A percentile compares a stretch with the other conserved stretches of the same genome.
Evolutionary conservation across 495 filamentous ascomycete species (phyloP).

Genomic region (Daldinia grandis): DNA sequence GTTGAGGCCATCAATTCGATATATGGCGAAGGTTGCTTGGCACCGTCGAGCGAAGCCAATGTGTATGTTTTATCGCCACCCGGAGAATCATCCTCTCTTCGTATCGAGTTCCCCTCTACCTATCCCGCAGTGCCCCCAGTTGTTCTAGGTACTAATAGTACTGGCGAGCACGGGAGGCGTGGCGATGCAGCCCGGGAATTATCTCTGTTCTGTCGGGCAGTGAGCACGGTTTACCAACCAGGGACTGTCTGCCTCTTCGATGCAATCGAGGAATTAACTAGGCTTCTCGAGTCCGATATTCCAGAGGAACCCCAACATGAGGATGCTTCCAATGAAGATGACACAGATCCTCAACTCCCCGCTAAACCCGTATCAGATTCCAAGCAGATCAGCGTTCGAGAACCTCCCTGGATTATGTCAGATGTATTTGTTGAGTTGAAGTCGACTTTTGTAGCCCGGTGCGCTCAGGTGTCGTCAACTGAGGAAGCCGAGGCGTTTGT

Average conservation of each 20-base stretch:
- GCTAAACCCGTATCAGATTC: conserved; percentile 6
- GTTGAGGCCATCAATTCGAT: conserved; percentile 92
- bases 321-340: conserved; percentile 29
- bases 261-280: conserved; percentile 71
- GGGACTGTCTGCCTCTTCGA: conserved; percentile 91
- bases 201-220: conserved; percentile 68
- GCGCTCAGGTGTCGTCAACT: conserved; percentile 69
- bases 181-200: conserved; percentile 75
- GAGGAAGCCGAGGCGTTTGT: conserved; percentile 74
- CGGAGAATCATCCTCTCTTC: conserved; percentile 60
- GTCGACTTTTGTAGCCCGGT: conserved; percentile 86
- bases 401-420: conserved; percentile 76
- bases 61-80: conserved; percentile 63
- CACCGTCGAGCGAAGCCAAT: conserved; percentile 42
- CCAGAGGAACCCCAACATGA: conserved; percentile 28
- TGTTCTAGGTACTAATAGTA: conserved; percentile 72
- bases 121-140: conserved; percentile 77
- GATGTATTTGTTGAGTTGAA: conserved; percentile 79
- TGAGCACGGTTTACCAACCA: conserved; percentile 70
- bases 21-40: conserved; percentile 76
- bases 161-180: conserved; percentile 63
- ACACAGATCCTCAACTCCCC: conserved; percentile 3
- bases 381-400: conserved; percentile 31
- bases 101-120: conserved; percentile 69
- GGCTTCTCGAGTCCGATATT: conserved; percentile 37